Evolutionary conservation across 2,329 filamentous ascomycete species (phyloP).

Genomic region (Colletotrichum sp.): DNA sequence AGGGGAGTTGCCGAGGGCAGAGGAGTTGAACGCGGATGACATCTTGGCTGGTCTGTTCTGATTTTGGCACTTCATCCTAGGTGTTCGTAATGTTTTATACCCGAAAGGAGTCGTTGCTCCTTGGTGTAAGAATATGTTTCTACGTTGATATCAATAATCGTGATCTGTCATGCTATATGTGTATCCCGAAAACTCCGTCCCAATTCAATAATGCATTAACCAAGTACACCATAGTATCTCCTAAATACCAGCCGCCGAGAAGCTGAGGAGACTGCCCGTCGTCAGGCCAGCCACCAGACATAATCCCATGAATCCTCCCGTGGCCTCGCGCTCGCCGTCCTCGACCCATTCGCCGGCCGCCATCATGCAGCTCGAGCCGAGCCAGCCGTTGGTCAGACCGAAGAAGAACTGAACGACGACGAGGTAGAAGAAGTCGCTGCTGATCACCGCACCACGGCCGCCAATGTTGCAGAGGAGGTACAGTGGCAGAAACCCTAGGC

Average conservation of each 20-base stretch:
- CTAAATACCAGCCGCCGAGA: slow-evolving; percentile 65
- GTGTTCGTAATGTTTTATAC: not conserved
- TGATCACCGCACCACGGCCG: slow-evolving; percentile 73
- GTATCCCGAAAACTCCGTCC: not conserved
- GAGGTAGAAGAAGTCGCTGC: slow-evolving; percentile 89
- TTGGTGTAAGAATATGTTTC: not conserved
- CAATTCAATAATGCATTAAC: not conserved
- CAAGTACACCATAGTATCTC: not conserved
- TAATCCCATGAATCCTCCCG: slow-evolving; percentile 92
- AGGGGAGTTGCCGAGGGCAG: not conserved
- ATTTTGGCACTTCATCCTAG: not conserved
- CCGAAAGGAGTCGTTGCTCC: not conserved
- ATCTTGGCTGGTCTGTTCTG: not conserved
- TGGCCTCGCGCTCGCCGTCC: slow-evolving; percentile 82
- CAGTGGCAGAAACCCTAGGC: slow-evolving; percentile 77
- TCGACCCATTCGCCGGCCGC: slow-evolving; percentile 82
- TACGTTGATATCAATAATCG: not conserved
- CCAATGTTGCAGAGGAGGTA: slow-evolving; percentile 91
- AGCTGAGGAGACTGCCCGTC: slow-evolving; percentile 87
- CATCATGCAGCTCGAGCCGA: slow-evolving; percentile 92
- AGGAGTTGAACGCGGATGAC: not conserved
- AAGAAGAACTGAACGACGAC: slow-evolving; percentile 83
- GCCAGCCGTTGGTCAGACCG: slow-evolving; percentile 84
- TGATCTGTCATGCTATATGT: not conserved
- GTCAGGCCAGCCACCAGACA: slow-evolving; percentile 86